Conservation (phyloP, 2,329 filamentous ascomycete species). For the Epichloe amarillans region DNA sequence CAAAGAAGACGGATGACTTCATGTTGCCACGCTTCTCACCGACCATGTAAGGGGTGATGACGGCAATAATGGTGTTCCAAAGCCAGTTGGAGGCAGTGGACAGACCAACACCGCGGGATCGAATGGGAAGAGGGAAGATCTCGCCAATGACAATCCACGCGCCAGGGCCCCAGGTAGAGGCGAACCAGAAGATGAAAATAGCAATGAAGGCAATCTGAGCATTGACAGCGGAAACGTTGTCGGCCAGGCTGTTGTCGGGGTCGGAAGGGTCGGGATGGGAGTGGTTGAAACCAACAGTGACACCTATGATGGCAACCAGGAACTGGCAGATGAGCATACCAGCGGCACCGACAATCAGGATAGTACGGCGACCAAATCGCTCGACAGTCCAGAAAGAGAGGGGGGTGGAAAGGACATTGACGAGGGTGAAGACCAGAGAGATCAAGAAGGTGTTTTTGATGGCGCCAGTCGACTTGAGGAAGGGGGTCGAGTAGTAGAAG, state of each 20-base stretch:
- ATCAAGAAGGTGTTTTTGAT: conserved; percentile 72
- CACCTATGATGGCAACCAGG: conserved; percentile 66
- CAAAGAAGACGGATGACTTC: conserved; percentile 58
- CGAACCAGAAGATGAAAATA: conserved; percentile 90
- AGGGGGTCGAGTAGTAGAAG: conserved; percentile 76
- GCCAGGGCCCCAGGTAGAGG: conserved; percentile 74
- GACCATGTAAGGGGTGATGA: conserved; percentile 65
- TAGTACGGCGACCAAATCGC: conserved; percentile 62
- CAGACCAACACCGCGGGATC: conserved; percentile 73
- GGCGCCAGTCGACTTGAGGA: conserved; percentile 67
- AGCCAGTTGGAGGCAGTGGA: conserved; percentile 87
- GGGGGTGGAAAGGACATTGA: conserved; percentile 78
- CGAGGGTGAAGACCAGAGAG: conserved; percentile 71
- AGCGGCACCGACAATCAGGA: conserved; percentile 65
- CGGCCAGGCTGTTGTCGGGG: conserved; percentile 24
- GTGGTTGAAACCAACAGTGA: conserved; percentile 42
- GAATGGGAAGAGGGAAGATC: conserved; percentile 80
- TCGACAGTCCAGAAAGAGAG: conserved; percentile 82
- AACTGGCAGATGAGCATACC: conserved; percentile 84
- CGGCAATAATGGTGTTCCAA: conserved; percentile 63
- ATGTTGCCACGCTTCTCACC: conserved; percentile 49
- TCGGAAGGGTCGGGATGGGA: conserved; percentile 32
- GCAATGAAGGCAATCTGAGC: conserved; percentile 79
- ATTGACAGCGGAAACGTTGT: conserved; percentile 45
- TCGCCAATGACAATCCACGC: conserved; percentile 78